Percentiles rank a stretch among this genome's conserved stretches.
Conservation (phyloP, 2,329 filamentous ascomycete genomes). For the Endocalyx cinctus region DNA sequence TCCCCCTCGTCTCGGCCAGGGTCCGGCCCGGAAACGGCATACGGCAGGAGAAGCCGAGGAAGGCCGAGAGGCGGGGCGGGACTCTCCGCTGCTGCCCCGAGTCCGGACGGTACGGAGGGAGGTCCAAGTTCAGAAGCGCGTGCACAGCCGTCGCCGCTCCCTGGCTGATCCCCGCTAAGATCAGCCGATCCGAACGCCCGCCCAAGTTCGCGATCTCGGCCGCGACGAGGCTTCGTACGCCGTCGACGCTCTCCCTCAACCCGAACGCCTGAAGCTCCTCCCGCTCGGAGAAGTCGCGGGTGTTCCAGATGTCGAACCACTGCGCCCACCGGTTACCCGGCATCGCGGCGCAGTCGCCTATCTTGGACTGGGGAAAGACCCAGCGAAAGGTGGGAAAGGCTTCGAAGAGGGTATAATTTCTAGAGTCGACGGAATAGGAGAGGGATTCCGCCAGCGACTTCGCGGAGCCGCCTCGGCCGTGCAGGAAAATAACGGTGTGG, state of each 20-base stretch:
- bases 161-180: constrained; percentile 44
- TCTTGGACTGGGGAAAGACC: constrained; percentile 43
- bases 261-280: constrained; percentile 39
- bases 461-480: constrained; percentile 39
- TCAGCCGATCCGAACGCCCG: constrained; percentile 31
- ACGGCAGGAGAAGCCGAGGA: constrained; percentile 21
- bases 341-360: constrained; percentile 20
- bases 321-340: constrained; percentile 29
- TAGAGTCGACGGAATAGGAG: constrained; percentile 25
- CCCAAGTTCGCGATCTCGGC: constrained; percentile 31
- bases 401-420: constrained; percentile 28
- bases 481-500: constrained; percentile 41
- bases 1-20: constrained; percentile 18
- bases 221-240: constrained; percentile 27
- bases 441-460: constrained; percentile 28
- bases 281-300: constrained; percentile 32
- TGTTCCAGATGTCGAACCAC: constrained; percentile 49
- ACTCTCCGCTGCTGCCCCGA: background rate
- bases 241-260: constrained; percentile 32
- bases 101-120: background rate
- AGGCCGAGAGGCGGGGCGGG: constrained; percentile 14
- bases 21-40: constrained; percentile 17
- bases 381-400: constrained; percentile 42
- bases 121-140: constrained; percentile 16
- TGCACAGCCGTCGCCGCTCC: constrained; percentile 35